Evolutionary conservation across 1,139 yeast genomes (phyloP), one percentile per base, ranked within the genome.

Genomic region (Magnusiomyces fungicola): DNA sequence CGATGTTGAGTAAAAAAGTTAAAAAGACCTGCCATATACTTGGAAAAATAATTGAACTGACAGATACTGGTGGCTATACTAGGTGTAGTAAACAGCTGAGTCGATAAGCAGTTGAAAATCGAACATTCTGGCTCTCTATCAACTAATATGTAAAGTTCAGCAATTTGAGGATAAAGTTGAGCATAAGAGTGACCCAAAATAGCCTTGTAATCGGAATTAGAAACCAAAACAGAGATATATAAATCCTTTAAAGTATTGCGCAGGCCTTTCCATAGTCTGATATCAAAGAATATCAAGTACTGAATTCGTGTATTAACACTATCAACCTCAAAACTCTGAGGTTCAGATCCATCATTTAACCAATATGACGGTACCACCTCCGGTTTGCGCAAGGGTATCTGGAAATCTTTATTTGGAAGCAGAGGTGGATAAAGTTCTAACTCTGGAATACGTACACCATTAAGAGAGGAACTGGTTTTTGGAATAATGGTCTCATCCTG

Each of bases 81-180:
- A 0, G 96, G 92, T 46, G 94, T 83, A 1, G 96, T 88, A 62
- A 89, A 89, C 12, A 90, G 69, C 63, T 92, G 97, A 1, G 96
- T 85, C 0, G 96, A 84, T 21, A 92, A 62, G 7, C 81, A 75
- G 34, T 83, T 74, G 78, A 89, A 79, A 22, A 88, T 73, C 37
- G 89, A 84, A 55, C 78, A 72, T 57, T 90, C 96, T 0, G 95
- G 94, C 53, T 89, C 97, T 44, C 90, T 71, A 54, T 86, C 95
- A 50, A 80, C 74, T 0, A 77, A 72, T 52, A 82, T 75, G 63
- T 78, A 88, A 74, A 78, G 76, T 57, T 88, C 90, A 0, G 88
- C 80, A n/a, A 89, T 69, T 2, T 78, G 75, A 0, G 95, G 89
- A 62, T 90, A 89, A 0, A 88, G 71, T 58, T 88, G 95, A 41